These are phyloP conservation scores for Gossypioides kirkii DNA, from an alignment of 345 rosid genomes.

Conservation along the genomic window DNA sequence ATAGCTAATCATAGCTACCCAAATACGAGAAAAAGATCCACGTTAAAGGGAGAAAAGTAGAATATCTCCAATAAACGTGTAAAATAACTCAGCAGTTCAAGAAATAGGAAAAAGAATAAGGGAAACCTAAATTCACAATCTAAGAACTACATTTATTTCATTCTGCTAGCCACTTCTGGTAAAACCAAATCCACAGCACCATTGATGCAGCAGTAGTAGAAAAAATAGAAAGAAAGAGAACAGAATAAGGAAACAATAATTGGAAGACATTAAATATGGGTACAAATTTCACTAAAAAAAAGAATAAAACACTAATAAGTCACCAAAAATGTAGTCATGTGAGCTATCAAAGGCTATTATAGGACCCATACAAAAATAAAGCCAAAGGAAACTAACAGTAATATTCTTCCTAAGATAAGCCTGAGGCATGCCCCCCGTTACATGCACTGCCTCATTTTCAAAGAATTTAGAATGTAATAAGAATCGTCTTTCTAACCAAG, in stretches of 20 bases:
- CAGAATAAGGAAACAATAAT: neutral
- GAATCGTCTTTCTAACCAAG: neutral
- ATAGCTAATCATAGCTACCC: neutral
- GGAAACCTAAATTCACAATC: neutral
- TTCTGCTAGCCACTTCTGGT: neutral
- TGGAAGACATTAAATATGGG: neutral
- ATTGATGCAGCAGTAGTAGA: neutral
- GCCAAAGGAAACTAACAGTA: neutral
- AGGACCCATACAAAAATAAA: neutral
- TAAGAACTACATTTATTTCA: neutral
- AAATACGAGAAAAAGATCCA: neutral
- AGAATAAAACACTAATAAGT: neutral
- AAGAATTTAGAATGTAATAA: neutral
- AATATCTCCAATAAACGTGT: neutral
- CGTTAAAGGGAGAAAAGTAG: neutral
- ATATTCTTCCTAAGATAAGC: neutral
- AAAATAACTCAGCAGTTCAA: neutral
- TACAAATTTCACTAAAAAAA: neutral
- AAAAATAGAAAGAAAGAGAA: neutral
- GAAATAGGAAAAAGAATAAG: neutral
- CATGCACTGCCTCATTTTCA: neutral
- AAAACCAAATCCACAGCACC: neutral
- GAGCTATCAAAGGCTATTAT: neutral
- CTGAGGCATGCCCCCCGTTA: neutral
- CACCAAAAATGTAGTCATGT: neutral